Conservation (phyloP, 371 early-diverging fungal species). For the Thermomucor indicae-seudaticae region DNA sequence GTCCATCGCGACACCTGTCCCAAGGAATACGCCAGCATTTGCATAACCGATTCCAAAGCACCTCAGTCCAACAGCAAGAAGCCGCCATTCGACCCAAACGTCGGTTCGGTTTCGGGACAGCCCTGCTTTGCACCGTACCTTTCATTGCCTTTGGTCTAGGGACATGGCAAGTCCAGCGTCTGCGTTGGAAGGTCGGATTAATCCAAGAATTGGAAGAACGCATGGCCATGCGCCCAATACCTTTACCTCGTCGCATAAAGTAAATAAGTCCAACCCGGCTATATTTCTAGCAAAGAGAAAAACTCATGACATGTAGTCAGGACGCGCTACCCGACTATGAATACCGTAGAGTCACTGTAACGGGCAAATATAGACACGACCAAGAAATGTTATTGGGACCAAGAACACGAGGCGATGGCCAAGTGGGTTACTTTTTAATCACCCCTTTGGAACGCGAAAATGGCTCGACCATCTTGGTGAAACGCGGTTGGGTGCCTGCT, state of each 20-base stretch:
- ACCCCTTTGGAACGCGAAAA: conserved; percentile 82
- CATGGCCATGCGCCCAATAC: conserved; percentile 60
- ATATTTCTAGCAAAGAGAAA: neutral
- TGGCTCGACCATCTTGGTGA: conserved; percentile 73
- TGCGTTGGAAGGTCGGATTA: conserved; percentile 85
- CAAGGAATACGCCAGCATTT: too few species aligned
- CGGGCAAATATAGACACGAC: conserved; percentile 69
- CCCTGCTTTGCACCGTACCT: conserved; percentile 61
- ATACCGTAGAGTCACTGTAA: conserved; percentile 67
- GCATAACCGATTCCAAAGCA: too few species aligned
- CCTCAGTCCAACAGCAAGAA: neutral
- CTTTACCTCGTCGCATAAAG: conserved; percentile 67
- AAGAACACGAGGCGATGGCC: conserved; percentile 68
- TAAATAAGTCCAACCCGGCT: conserved; percentile 13
- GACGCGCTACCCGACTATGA: conserved; percentile 60
- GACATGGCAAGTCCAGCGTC: conserved; percentile 87
- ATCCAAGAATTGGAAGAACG: conserved; percentile 71
- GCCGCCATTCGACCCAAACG: conserved; percentile 15
- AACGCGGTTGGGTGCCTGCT: conserved; percentile 86
- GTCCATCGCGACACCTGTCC: too few species aligned
- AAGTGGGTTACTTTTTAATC: conserved; percentile 76
- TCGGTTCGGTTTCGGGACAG: conserved; percentile 37
- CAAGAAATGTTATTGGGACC: conserved; percentile 81
- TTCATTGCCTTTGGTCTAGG: conserved; percentile 81
- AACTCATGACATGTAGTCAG: conserved; percentile 20